Percentiles rank a stretch among this genome's conserved stretches.
These are phyloP conservation scores for Schwanniomyces vanrijiae DNA, from an alignment of 805 yeast genomes.

Conservation along the genomic window DNA sequence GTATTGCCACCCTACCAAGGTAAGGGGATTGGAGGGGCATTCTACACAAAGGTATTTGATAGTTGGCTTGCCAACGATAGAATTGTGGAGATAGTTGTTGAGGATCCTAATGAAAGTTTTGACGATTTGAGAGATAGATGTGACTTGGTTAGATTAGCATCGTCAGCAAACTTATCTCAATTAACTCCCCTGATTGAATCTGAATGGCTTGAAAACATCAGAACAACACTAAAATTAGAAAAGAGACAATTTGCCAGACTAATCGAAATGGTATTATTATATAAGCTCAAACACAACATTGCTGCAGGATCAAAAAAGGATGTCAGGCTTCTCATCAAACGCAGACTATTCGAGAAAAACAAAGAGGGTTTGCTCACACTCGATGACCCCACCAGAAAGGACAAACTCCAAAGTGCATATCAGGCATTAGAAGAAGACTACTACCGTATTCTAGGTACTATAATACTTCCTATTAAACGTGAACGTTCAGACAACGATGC, in stretches of 20 bases:
- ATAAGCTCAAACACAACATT: constrained; percentile 28
- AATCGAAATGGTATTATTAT: constrained; percentile 69
- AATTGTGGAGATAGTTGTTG: constrained; percentile 78
- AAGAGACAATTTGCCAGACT: constrained; percentile 75
- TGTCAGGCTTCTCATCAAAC: constrained; percentile 65
- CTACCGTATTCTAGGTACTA: constrained; percentile 47
- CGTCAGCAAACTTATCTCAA: constrained; percentile 17
- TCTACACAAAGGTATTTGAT: constrained; percentile 58
- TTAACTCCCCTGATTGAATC: constrained; percentile 16
- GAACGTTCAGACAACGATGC: background rate
- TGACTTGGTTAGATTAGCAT: constrained; percentile 51
- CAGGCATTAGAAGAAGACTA: constrained; percentile 71
- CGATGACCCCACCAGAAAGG: constrained; percentile 61
- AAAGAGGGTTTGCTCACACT: constrained; percentile 71
- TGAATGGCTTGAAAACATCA: constrained; percentile 42
- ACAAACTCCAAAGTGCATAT: constrained; percentile 76
- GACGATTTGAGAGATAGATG: constrained; percentile 86
- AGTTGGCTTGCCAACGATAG: constrained; percentile 53
- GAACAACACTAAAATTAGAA: constrained; percentile 57
- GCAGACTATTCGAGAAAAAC: constrained; percentile 74
- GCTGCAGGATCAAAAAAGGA: constrained; percentile 30
- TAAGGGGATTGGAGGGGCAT: constrained; percentile 63
- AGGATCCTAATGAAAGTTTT: constrained; percentile 91
- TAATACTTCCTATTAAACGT: background rate
- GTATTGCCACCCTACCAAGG: constrained; percentile 84